Base-by-base conservation (phyloP, 306 rosid genomes). In the Trifolium repens region DNA sequence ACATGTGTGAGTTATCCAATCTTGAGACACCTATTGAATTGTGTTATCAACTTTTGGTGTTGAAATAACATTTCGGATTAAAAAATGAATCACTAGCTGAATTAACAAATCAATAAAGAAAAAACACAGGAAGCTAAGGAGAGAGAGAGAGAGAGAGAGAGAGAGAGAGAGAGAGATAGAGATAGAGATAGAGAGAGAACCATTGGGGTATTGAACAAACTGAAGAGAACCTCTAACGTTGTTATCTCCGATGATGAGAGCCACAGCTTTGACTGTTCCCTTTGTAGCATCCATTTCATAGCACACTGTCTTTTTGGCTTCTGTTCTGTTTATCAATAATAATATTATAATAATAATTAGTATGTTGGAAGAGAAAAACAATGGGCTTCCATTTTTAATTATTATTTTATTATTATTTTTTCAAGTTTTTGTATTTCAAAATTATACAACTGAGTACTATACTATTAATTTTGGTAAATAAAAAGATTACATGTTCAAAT, bases 171-270 rank as follows among this genome's bases (percentile, higher is more conserved):
- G 5, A 3, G 34, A 32, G 35, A 32, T 35, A 63, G 47, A 74
- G 67, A 46, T 37, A 85, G 44, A 80, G 73, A 70, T 40, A 78
- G 76, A 58, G 69, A 66, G 52, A 6, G 16, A 24, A 90, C 89
- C 93, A 69, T 64, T 65, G 62, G 87, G 50, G 30, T 77, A 73
- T 71, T 87, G 88, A 54, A 75, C 44, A 67, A 91, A 91, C 17
- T 91, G 88, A 80, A 91, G 73, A 75, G 85, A 83, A 42, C 96
- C 96, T 78, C 85, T 85, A 24, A 88, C 61, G 79, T 35, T 82
- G 87, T 69, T 46, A 39, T 78, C 84, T 72, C 96, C 96, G 49
- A 72, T 17, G 69, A 90, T 35, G 75, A 91, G 79, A 72, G 85
- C 94, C 83, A 89, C 89, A 12, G 87, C 96, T 84, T 87, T 91